Evolutionary conservation across 2,329 filamentous ascomycete species (phyloP).

Genomic region (Trichoderma asperellum): DNA sequence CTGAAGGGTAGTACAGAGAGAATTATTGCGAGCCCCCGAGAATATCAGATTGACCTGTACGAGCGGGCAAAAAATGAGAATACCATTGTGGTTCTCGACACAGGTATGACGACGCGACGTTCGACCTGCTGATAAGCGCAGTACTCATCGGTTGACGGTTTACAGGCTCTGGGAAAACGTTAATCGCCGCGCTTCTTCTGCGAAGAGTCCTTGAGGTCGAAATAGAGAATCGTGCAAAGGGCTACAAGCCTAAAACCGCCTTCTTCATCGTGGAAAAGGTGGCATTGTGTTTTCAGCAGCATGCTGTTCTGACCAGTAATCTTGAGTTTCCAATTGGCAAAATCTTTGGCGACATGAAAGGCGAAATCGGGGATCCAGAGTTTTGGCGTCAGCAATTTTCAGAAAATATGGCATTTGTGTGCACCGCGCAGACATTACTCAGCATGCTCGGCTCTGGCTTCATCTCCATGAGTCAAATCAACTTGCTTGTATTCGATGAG

Average conservation of each 20-base stretch:
- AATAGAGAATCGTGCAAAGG: slow-evolving; percentile 66
- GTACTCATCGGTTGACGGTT: background rate
- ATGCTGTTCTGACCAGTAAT: slow-evolving; percentile 78
- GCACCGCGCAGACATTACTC: slow-evolving; percentile 85
- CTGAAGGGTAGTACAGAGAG: slow-evolving; percentile 40
- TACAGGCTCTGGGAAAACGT: slow-evolving; percentile 84
- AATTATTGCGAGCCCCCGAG: slow-evolving; percentile 77
- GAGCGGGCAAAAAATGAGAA: slow-evolving; percentile 84
- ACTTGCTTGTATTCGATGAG: slow-evolving; percentile 91
- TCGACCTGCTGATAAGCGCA: background rate
- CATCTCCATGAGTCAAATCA: slow-evolving; percentile 80
- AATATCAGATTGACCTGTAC: slow-evolving; percentile 92
- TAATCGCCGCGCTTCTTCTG: slow-evolving; percentile 89
- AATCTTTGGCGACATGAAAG: slow-evolving; percentile 72
- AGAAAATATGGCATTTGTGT: slow-evolving; percentile 83
- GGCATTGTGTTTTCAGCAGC: slow-evolving; percentile 87
- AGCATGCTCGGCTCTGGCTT: slow-evolving; percentile 79
- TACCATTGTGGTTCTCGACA: slow-evolving; percentile 90
- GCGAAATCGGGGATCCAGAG: slow-evolving; percentile 44
- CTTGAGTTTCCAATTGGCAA: slow-evolving; percentile 74
- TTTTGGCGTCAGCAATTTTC: slow-evolving; percentile 59
- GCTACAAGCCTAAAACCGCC: slow-evolving; percentile 65
- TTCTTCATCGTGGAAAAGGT: slow-evolving; percentile 95
- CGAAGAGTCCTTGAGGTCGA: slow-evolving; percentile 77
- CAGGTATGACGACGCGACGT: slow-evolving; percentile 55